Evolutionary conservation across 805 yeast species (phyloP), one percentile per base, ranked within the genome.

Genomic region (Maudiozyma pseudohumilis): DNA sequence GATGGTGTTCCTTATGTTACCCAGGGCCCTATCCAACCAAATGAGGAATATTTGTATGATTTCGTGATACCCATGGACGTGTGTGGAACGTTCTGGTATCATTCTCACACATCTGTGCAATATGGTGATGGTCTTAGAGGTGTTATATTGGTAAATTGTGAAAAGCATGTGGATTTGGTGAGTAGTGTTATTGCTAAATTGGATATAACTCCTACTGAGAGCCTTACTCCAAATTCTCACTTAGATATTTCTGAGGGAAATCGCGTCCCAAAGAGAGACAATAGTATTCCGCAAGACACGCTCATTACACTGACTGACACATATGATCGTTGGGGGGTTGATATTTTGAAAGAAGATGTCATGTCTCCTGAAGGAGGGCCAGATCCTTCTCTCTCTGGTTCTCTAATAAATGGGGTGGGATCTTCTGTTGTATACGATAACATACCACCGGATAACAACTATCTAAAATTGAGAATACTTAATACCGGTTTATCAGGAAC

Each of bases 11-110:
- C 60, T 4, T 44, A 44, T 5, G 37, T 81, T 16, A 76, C 84
- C 11, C 88, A 81, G 54, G 75, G 82, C 55, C 84, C 87, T 28
- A 78, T 81, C 44, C 68, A 75, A 28, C 75, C 80, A 10, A 79
- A 77, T 19, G 74, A 73, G 45, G 68, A 77, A 2, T 70, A 68
- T 53, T 59, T 75, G 47, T 70, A 74, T 43, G 52, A 56, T 26
- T 70, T 73, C 42, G 64, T 64, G 11, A 46, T 63, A 3, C 75
- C 75, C 33, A 36, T 39, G 24, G 55, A 53, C 37, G 66, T 65
- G 24, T 60, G 66, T 35, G 80, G 80, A 0, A 68, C 77, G 0
- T 68, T 55, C 39, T 74, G 80, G 79, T 74, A 72, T 49, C 80
- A 74, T 47, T 65, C 77, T 2, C 79, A 74, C 40, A 63, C 61